phyloP scores from a whole-genome alignment of 306 rosid species.

The Sechiopsis laciniata region DNA sequence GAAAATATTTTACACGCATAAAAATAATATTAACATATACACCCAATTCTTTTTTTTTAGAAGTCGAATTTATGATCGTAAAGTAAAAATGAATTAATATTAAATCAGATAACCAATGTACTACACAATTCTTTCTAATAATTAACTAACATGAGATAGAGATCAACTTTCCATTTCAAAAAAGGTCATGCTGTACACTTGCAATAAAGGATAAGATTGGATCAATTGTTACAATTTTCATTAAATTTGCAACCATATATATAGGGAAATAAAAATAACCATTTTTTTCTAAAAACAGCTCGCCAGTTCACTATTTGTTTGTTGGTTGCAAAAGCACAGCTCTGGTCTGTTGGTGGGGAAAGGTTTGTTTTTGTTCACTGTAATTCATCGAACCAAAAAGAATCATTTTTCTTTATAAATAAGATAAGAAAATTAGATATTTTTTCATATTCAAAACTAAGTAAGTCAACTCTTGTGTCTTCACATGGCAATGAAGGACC shows the following conservation, averaged over 20 bases:
- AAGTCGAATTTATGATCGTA: too few relatives aligned
- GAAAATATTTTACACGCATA: too few relatives aligned
- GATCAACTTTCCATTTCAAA: background rate
- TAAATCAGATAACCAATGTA: too few relatives aligned
- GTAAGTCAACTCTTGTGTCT: conserved; percentile 5
- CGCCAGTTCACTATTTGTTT: background rate
- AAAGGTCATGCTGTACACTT: background rate
- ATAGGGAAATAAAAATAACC: background rate
- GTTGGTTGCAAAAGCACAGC: too few relatives aligned
- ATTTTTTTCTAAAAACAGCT: background rate
- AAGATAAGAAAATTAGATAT: background rate
- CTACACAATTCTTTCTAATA: too few relatives aligned
- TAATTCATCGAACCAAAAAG: too few relatives aligned
- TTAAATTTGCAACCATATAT: background rate
- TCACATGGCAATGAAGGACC: background rate
- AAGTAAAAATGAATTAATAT: too few relatives aligned
- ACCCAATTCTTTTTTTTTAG: background rate
- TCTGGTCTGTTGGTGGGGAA: too few relatives aligned
- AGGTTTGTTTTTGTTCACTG: background rate
- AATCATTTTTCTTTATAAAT: background rate
- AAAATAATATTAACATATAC: too few relatives aligned
- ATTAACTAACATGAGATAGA: background rate
- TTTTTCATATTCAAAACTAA: background rate
- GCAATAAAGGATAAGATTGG: background rate
- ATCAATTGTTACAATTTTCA: background rate